Evolutionary conservation across 768 basidiomycete species (phyloP).

Genomic region (Collybia sordida): DNA sequence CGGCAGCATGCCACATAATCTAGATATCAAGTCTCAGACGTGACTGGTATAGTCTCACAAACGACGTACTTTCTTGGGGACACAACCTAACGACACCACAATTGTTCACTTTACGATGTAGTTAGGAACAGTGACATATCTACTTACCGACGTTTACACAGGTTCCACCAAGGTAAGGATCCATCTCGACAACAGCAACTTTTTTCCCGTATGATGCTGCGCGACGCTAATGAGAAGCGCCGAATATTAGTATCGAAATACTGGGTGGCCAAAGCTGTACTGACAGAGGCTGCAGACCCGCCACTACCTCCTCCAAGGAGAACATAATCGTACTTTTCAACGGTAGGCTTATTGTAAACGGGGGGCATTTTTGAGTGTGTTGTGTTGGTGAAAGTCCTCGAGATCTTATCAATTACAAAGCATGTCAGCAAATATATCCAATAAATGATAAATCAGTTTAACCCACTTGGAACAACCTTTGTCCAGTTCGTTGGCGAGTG

Average conservation of each 20-base stretch:
- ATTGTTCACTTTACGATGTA: background rate
- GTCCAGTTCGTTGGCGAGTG: slow-evolving; percentile 12
- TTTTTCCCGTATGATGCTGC: slow-evolving; percentile 92
- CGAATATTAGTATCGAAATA: background rate
- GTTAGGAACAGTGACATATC: background rate
- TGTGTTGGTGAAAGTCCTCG: slow-evolving; percentile 41
- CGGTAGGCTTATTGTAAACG: slow-evolving; percentile 55
- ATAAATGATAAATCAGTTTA: background rate
- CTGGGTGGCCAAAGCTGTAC: slow-evolving; percentile 22
- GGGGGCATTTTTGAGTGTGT: slow-evolving; percentile 65
- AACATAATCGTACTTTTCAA: slow-evolving; percentile 78
- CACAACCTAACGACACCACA: slow-evolving; percentile 62
- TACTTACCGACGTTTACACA: slow-evolving; percentile 95
- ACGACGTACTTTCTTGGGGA: slow-evolving; percentile 85
- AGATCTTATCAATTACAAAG: slow-evolving; percentile 35
- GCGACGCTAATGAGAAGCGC: slow-evolving; percentile 59
- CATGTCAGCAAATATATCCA: slow-evolving; percentile 12
- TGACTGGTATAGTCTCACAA: background rate
- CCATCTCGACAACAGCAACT: slow-evolving; percentile 84
- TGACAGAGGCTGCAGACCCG: slow-evolving; percentile 83
- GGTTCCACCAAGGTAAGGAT: slow-evolving; percentile 81
- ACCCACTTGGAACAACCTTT: slow-evolving; percentile 16
- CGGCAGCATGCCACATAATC: slow-evolving; percentile 99
- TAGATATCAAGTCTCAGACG: slow-evolving; percentile 26
- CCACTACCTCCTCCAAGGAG: slow-evolving; percentile 94